These are phyloP conservation scores for Eucalyptus globulus DNA, from an alignment of 345 rosid genomes.

Conservation along the genomic window DNA sequence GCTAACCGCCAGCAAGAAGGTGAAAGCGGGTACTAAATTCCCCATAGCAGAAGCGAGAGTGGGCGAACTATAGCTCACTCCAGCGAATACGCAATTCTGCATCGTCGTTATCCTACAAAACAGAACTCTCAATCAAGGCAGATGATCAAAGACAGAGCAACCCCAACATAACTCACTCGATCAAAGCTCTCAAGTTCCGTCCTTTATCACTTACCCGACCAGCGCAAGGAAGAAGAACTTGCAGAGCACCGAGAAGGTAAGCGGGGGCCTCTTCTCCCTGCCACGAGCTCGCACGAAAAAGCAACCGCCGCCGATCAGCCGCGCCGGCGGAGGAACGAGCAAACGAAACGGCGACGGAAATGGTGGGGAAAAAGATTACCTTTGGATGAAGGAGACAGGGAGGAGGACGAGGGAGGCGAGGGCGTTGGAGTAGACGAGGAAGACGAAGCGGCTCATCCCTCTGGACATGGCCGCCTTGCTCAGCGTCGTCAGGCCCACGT, in stretches of 20 bases:
- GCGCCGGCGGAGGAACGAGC: neutral
- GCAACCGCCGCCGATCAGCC: neutral
- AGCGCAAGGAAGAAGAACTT: constrained; percentile 33
- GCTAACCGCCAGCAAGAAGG: constrained; percentile 46
- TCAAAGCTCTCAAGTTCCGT: neutral
- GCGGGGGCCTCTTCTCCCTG: constrained; percentile 23
- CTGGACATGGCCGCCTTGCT: constrained; percentile 40
- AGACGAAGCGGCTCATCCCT: constrained; percentile 29
- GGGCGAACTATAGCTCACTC: constrained; percentile 41
- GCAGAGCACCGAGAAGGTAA: constrained; percentile 24
- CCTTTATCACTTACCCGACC: constrained; percentile 14
- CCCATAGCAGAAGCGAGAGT: constrained; percentile 37
- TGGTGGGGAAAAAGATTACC: neutral
- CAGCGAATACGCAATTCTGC: constrained; percentile 41
- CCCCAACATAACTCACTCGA: neutral
- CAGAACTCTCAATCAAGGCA: neutral
- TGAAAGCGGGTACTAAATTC: constrained; percentile 40
- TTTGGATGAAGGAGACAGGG: constrained; percentile 4
- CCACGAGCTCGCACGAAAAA: neutral
- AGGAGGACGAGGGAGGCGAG: constrained; percentile 22
- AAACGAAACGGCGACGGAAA: neutral
- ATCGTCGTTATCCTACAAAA: constrained; percentile 23
- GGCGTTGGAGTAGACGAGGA: constrained; percentile 29
- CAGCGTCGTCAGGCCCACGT: constrained; percentile 28
- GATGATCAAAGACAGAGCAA: neutral